These are phyloP conservation scores for Stellera chamaejasme DNA, from an alignment of 345 rosid species.

Conservation along the genomic window DNA sequence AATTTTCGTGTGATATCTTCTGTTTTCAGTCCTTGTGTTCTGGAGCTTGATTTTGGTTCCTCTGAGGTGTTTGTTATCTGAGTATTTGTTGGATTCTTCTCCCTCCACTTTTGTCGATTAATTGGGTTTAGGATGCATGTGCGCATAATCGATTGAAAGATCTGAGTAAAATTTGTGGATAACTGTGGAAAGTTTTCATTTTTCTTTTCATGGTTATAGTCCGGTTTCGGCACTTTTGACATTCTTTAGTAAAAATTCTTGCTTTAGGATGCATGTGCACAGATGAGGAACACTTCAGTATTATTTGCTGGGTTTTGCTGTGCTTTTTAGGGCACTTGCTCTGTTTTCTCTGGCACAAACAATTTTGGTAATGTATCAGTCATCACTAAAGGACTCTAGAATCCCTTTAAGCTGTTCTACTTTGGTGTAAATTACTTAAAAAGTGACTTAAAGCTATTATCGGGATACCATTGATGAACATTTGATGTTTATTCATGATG, in stretches of 20 bases:
- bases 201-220: neutral
- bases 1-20: constrained; percentile 6
- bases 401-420: no score
- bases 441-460: no score
- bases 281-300: no score
- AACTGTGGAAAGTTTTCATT: constrained; percentile 1
- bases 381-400: no score
- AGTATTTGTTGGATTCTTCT: constrained; percentile 9
- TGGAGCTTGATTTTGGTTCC: constrained; percentile 19
- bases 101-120: constrained; percentile 4
- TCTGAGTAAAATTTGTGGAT: constrained; percentile 3
- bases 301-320: no score
- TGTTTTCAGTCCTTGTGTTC: constrained; percentile 8
- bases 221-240: constrained; percentile 1
- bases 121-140: constrained; percentile 3
- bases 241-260: neutral
- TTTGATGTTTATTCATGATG: no score
- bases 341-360: no score
- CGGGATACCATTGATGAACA: no score
- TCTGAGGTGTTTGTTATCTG: constrained; percentile 10
- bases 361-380: no score
- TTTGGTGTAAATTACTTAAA: no score
- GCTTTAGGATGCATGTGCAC: neutral
- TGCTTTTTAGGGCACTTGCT: no score
- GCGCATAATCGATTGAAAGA: constrained; percentile 5